These are phyloP conservation scores for Fusarium pininemorale DNA, from an alignment of 2,329 filamentous ascomycete genomes.

Conservation along the genomic window DNA sequence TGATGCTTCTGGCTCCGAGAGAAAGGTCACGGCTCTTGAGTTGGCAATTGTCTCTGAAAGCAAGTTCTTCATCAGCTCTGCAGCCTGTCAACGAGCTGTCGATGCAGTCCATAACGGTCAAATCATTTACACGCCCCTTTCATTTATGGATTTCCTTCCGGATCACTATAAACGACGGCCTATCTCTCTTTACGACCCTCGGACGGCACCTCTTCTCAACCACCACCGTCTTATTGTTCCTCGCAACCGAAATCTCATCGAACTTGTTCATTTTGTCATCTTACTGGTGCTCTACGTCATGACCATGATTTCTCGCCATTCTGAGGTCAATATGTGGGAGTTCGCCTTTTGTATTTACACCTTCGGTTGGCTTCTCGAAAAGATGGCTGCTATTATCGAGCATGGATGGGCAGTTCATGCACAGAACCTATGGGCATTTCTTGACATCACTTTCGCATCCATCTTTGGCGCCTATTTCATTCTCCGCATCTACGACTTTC, in stretches of 20 bases:
- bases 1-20: constrained; percentile 52
- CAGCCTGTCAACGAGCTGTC: constrained; percentile 75
- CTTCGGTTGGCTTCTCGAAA: constrained; percentile 73
- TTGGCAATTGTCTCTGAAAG: constrained; percentile 77
- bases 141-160: constrained; percentile 77
- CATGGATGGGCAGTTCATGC: constrained; percentile 75
- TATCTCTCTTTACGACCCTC: constrained; percentile 74
- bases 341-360: constrained; percentile 70
- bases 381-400: constrained; percentile 71
- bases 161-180: constrained; percentile 78
- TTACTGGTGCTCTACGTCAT: constrained; percentile 70
- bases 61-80: constrained; percentile 72
- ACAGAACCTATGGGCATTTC: constrained; percentile 78
- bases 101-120: constrained; percentile 75
- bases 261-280: constrained; percentile 71
- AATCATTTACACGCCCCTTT: constrained; percentile 75
- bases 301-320: constrained; percentile 69
- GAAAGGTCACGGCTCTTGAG: constrained; percentile 74
- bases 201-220: constrained; percentile 72
- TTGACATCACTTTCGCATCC: constrained; percentile 73
- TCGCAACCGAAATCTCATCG: constrained; percentile 71
- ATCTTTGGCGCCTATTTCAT: constrained; percentile 71
- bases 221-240: constrained; percentile 78
- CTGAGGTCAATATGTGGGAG: constrained; percentile 61
- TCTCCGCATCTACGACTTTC: constrained; percentile 66